Base-by-base conservation (phyloP, 345 rosid genomes). In the Syzygium aqueum region DNA sequence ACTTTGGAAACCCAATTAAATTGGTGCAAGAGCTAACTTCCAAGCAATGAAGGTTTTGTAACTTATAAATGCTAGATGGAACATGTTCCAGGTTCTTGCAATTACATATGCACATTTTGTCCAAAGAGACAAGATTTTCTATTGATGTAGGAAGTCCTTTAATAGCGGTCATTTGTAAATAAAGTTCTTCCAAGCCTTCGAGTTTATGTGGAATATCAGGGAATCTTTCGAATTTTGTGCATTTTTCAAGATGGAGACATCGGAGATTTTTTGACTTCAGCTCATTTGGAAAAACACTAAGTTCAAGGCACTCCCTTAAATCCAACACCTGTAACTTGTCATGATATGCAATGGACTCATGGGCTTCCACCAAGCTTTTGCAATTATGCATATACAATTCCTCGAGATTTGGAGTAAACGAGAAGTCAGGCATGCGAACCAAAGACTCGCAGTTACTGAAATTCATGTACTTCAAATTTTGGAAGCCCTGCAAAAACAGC, bases 81-180 rank as follows among this genome's bases (percentile, higher is more conserved):
- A 63, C 21, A 16, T 10, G 0, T 1, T 1, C 4, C 40, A 63
- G 4, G 21, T 3, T 28, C 10, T 63, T 7, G 40, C 40, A 63
- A 7, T 63, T 0, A 6, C 8, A 0, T 7, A 63, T 2, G 14
- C 3, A 2, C 19, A 63, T 13, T 6, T 0, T 0, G 2, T 28
- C 19, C 22, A 63, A 63, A 63, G 77, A 28, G 11, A 63, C 40
- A 0, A 63, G 77, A 63, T 63, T 63, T 63, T 63, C 77, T 63
- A 63, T 63, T 28, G 77, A 63, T 2, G 9, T 0, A 0, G 40
- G 77, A 63, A 63, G 77, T 28, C 8, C 40, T 63, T 28, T 28
- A 7, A 63, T 15, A 3, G 22, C 0, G 1, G 21, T 28, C 10
- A 3, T 5, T 14, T 2, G 5, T 65, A 65, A 65, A 1, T 0